Conservation (phyloP, 2,329 filamentous ascomycete genomes). For the Exophiala calicioides region DNA sequence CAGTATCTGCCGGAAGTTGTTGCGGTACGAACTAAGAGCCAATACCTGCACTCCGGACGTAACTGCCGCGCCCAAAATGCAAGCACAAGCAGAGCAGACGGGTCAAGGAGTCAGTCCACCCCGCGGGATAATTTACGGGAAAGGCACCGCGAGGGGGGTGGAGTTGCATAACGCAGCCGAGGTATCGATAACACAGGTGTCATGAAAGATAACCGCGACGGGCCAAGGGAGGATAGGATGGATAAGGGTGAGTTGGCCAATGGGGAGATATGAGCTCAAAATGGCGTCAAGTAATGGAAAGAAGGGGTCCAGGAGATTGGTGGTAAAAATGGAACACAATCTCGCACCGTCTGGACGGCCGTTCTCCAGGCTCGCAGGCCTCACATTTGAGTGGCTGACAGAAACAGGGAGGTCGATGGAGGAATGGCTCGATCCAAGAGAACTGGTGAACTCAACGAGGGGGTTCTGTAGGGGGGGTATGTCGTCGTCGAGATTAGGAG, state of each 20-base stretch:
- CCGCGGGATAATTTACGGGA: too few relatives aligned
- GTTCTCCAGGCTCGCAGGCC: conserved; percentile 5
- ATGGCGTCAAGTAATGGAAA: conserved; percentile 13
- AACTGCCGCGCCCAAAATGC: too few relatives aligned
- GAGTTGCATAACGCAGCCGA: conserved; percentile 1
- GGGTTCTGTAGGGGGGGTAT: not conserved
- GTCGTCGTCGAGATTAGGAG: conserved; percentile 2
- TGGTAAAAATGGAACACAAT: not conserved
- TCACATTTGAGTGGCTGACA: conserved; percentile 6
- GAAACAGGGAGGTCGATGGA: conserved; percentile 2
- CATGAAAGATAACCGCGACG: not conserved
- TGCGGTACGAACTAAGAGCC: too few relatives aligned
- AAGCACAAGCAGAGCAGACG: too few relatives aligned
- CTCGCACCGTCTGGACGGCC: not conserved
- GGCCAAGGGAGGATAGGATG: conserved; percentile 11
- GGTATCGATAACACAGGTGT: not conserved
- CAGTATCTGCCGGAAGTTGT: too few relatives aligned
- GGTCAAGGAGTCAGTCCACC: too few relatives aligned
- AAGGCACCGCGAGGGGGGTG: too few relatives aligned
- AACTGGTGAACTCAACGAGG: too few relatives aligned
- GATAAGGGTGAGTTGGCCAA: conserved; percentile 5
- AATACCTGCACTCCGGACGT: too few relatives aligned
- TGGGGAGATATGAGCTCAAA: conserved; percentile 24
- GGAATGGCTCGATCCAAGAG: not conserved
- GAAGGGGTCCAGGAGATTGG: not conserved